Percentiles rank a stretch among this genome's conserved stretches.
Evolutionary conservation across 2,329 filamentous ascomycete genomes (phyloP).

Genomic region (Penicillium sp.): DNA sequence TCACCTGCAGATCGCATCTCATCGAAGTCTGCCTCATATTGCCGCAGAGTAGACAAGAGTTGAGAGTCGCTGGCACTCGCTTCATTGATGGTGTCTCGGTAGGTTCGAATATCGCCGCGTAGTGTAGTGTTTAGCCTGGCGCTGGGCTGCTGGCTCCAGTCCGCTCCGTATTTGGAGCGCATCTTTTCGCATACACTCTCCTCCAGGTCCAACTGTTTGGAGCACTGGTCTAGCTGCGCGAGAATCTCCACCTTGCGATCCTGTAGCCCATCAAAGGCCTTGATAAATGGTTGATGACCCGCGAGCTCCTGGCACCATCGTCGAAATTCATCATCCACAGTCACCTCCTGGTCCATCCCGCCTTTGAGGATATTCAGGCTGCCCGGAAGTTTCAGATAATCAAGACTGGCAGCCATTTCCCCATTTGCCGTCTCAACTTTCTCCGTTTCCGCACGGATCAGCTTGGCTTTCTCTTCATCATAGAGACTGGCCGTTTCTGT

Average conservation of each 20-base stretch:
- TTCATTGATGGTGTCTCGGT: conserved; percentile 80
- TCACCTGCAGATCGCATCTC: conserved; percentile 89
- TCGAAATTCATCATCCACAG: conserved; percentile 82
- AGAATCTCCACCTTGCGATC: conserved; percentile 69
- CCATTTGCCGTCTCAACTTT: conserved; percentile 84
- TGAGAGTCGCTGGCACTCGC: conserved; percentile 78
- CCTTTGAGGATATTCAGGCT: conserved; percentile 87
- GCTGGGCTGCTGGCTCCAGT: conserved; percentile 97
- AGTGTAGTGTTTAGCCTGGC: conserved; percentile 79
- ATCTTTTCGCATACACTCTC: conserved; percentile 98
- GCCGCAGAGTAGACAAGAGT: conserved; percentile 70
- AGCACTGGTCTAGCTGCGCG: conserved; percentile 64
- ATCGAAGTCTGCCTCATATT: conserved; percentile 80
- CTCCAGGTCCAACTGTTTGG: conserved; percentile 88
- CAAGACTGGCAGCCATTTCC: conserved; percentile 95
- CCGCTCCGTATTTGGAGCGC: conserved; percentile 88
- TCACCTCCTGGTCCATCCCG: conserved; percentile 79
- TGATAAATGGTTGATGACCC: conserved; percentile 67
- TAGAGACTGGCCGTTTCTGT: conserved; percentile 96
- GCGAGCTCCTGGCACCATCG: conserved; percentile 91
- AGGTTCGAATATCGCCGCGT: conserved; percentile 75
- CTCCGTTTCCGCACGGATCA: conserved; percentile 87
- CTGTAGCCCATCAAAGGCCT: conserved; percentile 69
- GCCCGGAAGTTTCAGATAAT: conserved; percentile 76
- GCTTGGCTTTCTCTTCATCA: conserved; percentile 95